Evolutionary conservation across 805 yeast genomes (phyloP), one percentile per base, ranked within the genome.

Genomic region (Kuraishia cidri): DNA sequence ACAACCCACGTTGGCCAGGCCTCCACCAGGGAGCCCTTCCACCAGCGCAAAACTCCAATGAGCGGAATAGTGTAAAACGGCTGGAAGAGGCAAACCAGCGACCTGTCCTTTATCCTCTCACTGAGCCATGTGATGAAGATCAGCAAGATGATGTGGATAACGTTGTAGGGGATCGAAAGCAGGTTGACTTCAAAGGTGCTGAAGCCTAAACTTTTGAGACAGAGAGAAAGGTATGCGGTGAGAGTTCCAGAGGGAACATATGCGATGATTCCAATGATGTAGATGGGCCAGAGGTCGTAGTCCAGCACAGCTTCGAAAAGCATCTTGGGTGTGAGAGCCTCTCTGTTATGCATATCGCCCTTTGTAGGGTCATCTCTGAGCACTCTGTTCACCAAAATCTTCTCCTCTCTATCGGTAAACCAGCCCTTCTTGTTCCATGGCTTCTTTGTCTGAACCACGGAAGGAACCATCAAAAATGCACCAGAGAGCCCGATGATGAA

Each of bases 341-440:
- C 69, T 46, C 79, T 60, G 46, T 76, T 75, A 46, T 75, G 62
- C 81, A 75, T 73, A 39, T 72, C 79, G 15, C 81, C 79, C 56
- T 69, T 69, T 8, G 66, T 44, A 17, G 83, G 83, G 44, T 77
- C 84, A 46, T 77, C 82, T 40, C 81, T 54, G 31, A 77, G 50
- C 2, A 77, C 60, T 37, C 74, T 58, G 45, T 74, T 75, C 30
- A 72, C 79, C 20, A 74, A 56, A 36, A 76, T 73, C 35, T 67
- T 66, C 47, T 69, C 73, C 37, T 76, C 79, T 29, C 70, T 52
- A 2, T 69, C 72, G 10, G 69, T 63, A 40, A 63, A 62, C 71
- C 70, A 62, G n/a, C 50, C 50, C 16, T 47, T 48, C 26, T 38
- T 38, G 24, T 43, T 46, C 51, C 51, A 54, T 8, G 42, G 37